phyloP scores from a whole-genome alignment of 2,329 filamentous ascomycete species.

The Lachnellula subtilissima region DNA sequence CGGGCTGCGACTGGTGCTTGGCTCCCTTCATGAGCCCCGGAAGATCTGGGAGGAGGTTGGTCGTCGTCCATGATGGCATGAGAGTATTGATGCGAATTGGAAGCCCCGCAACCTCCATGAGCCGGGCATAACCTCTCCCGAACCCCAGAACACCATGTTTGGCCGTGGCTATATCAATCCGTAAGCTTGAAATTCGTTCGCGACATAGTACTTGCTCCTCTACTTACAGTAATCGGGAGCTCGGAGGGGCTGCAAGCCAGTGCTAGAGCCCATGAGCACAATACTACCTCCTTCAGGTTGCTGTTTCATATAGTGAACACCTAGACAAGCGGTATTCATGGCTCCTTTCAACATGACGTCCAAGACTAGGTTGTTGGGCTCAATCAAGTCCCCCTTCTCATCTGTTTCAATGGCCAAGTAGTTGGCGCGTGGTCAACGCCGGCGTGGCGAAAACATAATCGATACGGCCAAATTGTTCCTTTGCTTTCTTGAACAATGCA shows the following conservation, averaged over 20 bases:
- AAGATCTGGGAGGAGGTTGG: conserved; percentile 40
- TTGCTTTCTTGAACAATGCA: conserved; percentile 47
- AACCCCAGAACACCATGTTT: conserved; percentile 54
- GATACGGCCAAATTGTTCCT: conserved; percentile 28
- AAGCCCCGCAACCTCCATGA: conserved; percentile 34
- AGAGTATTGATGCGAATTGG: conserved; percentile 53
- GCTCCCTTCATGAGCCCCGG: conserved; percentile 35
- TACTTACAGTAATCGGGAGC: conserved; percentile 46
- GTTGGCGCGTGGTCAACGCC: conserved; percentile 44
- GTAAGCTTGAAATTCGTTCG: conserved; percentile 1
- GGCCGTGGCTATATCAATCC: conserved; percentile 36
- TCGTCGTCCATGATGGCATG: conserved; percentile 51
- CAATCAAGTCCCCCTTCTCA: conserved; percentile 43
- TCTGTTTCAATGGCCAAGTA: conserved; percentile 46
- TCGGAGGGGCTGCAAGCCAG: conserved; percentile 46
- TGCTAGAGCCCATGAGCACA: conserved; percentile 48
- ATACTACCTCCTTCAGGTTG: conserved; percentile 46
- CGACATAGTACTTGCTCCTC: neutral
- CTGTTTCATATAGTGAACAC: conserved; percentile 45
- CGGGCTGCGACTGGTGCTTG: conserved; percentile 39
- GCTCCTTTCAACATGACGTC: conserved; percentile 48
- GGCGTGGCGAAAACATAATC: conserved; percentile 38
- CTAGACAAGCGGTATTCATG: conserved; percentile 46
- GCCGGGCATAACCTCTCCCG: conserved; percentile 41
- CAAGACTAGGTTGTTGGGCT: conserved; percentile 40